Base-by-base conservation (phyloP, 2,329 filamentous ascomycete species). In the Rutstroemia sydowiana region DNA sequence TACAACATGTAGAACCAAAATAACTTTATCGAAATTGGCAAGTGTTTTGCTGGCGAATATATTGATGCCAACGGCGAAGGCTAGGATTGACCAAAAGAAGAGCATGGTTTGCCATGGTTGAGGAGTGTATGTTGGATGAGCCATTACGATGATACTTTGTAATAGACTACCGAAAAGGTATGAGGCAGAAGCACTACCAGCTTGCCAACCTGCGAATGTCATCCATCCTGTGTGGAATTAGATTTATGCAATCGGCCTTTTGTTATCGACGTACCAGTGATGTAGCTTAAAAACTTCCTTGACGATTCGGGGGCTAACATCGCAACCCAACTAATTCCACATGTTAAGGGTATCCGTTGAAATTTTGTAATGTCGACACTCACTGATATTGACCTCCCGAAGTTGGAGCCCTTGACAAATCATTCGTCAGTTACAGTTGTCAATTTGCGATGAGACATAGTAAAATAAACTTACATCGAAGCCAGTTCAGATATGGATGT, bases 21-120 rank as follows among this genome's bases (percentile, higher is more conserved):
- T 70, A 5, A 74, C 45, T 0, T 70, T 71, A 60, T 81, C 77
- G 39, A 81, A 68, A 44, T 73, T 69, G 21, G 78, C 73, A 16
- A 81, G 66, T 66, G 62, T 1, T 65, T 67, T 32, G 66, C 73
- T 14, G 11, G 75, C 65, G 6, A 74, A 68, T 0, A 73, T 76
- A 59, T 75, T 75, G 61, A 75, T 66, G 10, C 72, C 55, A 8
- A 72, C 63, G 11, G 66, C 66, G 31, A 73, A 59, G 3, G 64
- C 58, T 1, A 71, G 64, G 44, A 74, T 65, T 3, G 68, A 71
- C 44, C 71, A 73, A 23, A 69, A 66, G 8, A 74, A 52, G 4
- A 75, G 62, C 1, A 70, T 71, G 34, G 68, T 70, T 40, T 74
- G 71, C 70, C 70, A 74, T 31, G 61, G 55, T 18, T 69, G 50